Percentiles rank a stretch among this genome's conserved stretches.
phyloP scores from a whole-genome alignment of 2,329 filamentous ascomycete genomes.

The Hypoxylon sp. region DNA sequence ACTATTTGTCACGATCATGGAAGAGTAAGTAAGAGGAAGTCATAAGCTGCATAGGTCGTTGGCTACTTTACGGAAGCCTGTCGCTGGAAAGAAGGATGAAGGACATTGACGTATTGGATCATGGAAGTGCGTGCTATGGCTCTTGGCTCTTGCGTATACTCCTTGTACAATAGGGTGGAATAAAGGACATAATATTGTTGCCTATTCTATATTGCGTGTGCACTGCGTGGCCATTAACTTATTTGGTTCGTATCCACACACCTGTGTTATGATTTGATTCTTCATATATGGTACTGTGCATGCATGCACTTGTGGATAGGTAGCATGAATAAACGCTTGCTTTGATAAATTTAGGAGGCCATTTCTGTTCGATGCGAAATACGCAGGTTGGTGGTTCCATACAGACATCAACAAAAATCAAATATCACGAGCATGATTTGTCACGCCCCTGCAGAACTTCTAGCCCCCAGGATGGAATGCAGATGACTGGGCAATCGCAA shows the following conservation, averaged over 20 bases:
- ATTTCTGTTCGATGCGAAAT: slow-evolving; percentile 16
- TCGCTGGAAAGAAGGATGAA: slow-evolving; percentile 7
- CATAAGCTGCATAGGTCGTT: slow-evolving; percentile 21
- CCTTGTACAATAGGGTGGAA: slow-evolving; percentile 12
- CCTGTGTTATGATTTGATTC: neutral
- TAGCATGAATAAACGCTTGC: neutral
- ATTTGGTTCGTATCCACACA: slow-evolving; percentile 12
- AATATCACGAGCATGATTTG: slow-evolving; percentile 39
- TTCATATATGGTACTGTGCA: slow-evolving; percentile 1
- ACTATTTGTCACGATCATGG: slow-evolving; percentile 10
- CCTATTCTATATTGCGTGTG: slow-evolving; percentile 39
- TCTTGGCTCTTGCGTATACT: slow-evolving; percentile 36
- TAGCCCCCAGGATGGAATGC: slow-evolving; percentile 30
- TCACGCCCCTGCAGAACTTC: slow-evolving; percentile 20
- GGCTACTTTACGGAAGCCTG: slow-evolving; percentile 13
- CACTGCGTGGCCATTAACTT: slow-evolving; percentile 24
- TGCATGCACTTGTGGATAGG: neutral
- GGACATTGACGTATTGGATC: slow-evolving; percentile 26
- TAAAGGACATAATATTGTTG: slow-evolving; percentile 27
- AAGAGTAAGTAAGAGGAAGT: slow-evolving; percentile 6
- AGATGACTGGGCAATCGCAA: slow-evolving; percentile 35
- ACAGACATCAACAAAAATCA: slow-evolving; percentile 10
- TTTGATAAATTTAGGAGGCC: slow-evolving; percentile 18
- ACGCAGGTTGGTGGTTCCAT: slow-evolving; percentile 22
- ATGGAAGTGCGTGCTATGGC: slow-evolving; percentile 12